Base-by-base conservation (phyloP, 108 stramenopile species). In the Pseudonitzschia pungens region DNA sequence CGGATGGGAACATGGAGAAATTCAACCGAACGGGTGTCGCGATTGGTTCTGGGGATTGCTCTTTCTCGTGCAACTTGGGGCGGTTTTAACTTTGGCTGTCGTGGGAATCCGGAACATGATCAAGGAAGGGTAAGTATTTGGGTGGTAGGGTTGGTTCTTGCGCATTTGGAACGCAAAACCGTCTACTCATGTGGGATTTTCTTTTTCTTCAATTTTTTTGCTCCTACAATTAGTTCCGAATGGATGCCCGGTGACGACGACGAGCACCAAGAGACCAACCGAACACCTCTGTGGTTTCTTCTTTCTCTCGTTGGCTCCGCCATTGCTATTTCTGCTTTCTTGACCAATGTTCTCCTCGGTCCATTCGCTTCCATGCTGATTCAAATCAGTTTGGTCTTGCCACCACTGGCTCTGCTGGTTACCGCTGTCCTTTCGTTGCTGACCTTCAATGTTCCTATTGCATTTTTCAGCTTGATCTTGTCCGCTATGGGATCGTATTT, bases 351-450 rank as follows among this genome's bases (percentile, higher is more conserved):
- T 20, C 73, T 73, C 0, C 63, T 72, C 18, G 72, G 78, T 10
- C 36, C 71, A 44, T 42, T 68, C 4, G 59, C 72, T 2, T 71
- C 72, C 29, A 72, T 66, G 58, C 67, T 77, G 65, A 75, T 83
- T 65, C 76, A 83, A 65, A 33, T 83, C 27, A 75, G 77, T 57
- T 56, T 83, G 57, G 52, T 78, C 1, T 21, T 84, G 4, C 68
- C 72, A 21, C 72, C 72, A n/a, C 26, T 79, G 0, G 40, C 43
- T 21, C 55, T 29, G 22, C 56, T 52, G 0, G 32, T 74, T 24
- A 63, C 48, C 22, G 22, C 42, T 12, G 31, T 79, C n/a, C 48
- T 45, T 26, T 27, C 67, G 26, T 55, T 79, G 16, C 31, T 72
- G 1, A 43, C 66, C 50, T 52, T 68, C 14, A 65, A 57, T 24